Base-by-base conservation (phyloP, 768 basidiomycete species). In the Cubamyces lactineus region DNA sequence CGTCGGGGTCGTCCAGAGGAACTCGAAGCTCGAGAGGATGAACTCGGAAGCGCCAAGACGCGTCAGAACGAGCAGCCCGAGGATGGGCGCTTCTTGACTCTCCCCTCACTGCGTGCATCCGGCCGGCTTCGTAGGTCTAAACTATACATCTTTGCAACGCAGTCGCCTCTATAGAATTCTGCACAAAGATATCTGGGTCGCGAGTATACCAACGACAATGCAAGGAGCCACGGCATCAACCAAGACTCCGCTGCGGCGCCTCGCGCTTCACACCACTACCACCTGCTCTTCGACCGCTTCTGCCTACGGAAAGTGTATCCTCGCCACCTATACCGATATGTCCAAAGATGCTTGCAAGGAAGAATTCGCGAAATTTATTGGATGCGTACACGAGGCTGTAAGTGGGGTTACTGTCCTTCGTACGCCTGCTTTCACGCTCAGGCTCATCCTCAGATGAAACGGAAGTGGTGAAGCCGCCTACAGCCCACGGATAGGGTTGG, bases 301-400 rank as follows among this genome's bases (percentile, higher is more conserved):
- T 3, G 79, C 76, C 5, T 99, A 99, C 72, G 96, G 94, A 23
- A 89, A 89, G 78, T 99, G 96, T 75, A 87, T 98, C 48, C 78
- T 89, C 28, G 83, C 85, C 1, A 84, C 84, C 4, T 96, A 97
- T 74, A 85, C 85, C 28, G 96, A 98, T 63, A 88, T 94, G 5
- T 84, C 79, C 62, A 90, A 89, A 73, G 91, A 92, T 67, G 84
- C 86, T 67, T 99, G 96, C 77, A 84, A 84, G 53, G 82, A 83
- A 2, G 94, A 98, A 74, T 98, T 97, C 63, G 79, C 79, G 13
- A 84, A 84, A 65, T 99, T 98, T 74, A 89, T 87, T 42, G 79
- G 83, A 34, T 99, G 96, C 73, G 75, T 99, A 34, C 85, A 86
- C 49, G 79, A 84, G 66, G 87, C 87, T 57, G 96, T 97, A 75